These are phyloP conservation scores for fission yeast (Schizosaccharomyces pombe) DNA, from an alignment of 805 yeast species.

Conservation along the genomic window ASM294v3 CU329670.1:1368001-1368500, in stretches of 20 bases:
- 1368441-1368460: constrained; percentile 4
- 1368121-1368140: too few species aligned
- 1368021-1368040: too few species aligned
- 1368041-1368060: too few species aligned
- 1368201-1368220: not conserved
- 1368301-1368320: constrained; percentile 14
- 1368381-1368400: constrained; percentile 10
- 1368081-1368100: too few species aligned
- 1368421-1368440: constrained; percentile 15
- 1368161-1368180: too few species aligned
- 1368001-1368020: too few species aligned
- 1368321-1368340: constrained; percentile 8
- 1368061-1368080: too few species aligned
- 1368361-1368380: not conserved
- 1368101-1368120: too few species aligned
- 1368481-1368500: not conserved
- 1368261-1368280: constrained; percentile 1
- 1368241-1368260: not conserved
- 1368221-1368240: not conserved
- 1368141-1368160: too few species aligned
- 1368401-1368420: constrained; percentile 11
- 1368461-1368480: not conserved
- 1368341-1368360: not conserved
- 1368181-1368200: not conserved
- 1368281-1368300: constrained; percentile 13